Percentiles rank a stretch among this genome's conserved stretches.
These are phyloP conservation scores for Xerocomus amazonicus DNA, from an alignment of 1,284 basidiomycete species.

Conservation along the genomic window DNA sequence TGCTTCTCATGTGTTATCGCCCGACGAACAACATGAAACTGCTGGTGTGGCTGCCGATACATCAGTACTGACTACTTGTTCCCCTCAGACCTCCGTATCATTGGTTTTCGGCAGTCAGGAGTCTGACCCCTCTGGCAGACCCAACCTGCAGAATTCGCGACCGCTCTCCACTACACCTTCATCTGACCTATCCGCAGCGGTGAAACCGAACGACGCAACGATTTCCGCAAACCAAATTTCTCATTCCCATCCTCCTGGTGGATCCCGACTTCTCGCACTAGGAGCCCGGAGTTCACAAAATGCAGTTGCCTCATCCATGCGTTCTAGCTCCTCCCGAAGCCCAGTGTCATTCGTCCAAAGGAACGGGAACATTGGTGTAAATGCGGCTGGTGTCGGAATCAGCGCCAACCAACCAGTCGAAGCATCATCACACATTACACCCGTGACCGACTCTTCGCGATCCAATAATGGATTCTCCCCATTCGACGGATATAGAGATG, in stretches of 20 bases:
- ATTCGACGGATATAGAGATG: slow-evolving; percentile 49
- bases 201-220: slow-evolving; percentile 18
- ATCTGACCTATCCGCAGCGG: slow-evolving; percentile 18
- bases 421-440: slow-evolving; percentile 16
- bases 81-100: slow-evolving; percentile 13
- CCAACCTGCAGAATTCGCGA: slow-evolving; percentile 36
- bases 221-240: slow-evolving; percentile 15
- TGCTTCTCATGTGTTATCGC: slow-evolving; percentile 10
- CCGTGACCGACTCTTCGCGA: slow-evolving; percentile 26
- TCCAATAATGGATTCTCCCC: slow-evolving; percentile 48
- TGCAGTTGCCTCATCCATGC: slow-evolving; percentile 15
- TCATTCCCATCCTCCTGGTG: slow-evolving; percentile 61
- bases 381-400: slow-evolving; percentile 19
- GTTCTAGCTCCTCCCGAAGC: slow-evolving; percentile 21
- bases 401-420: slow-evolving; percentile 21
- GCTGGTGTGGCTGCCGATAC: slow-evolving; percentile 1
- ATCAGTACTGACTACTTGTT: slow-evolving; percentile 8
- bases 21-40: slow-evolving; percentile 9
- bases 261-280: slow-evolving; percentile 70
- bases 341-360: slow-evolving; percentile 22
- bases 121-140: slow-evolving; percentile 28
- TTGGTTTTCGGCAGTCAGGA: slow-evolving; percentile 17
- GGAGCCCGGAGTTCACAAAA: slow-evolving; percentile 44
- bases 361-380: slow-evolving; percentile 21
- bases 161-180: slow-evolving; percentile 33